Evolutionary conservation across 495 filamentous ascomycete genomes (phyloP), one percentile per base, ranked within the genome.

Genomic region (Poronia punctata): DNA sequence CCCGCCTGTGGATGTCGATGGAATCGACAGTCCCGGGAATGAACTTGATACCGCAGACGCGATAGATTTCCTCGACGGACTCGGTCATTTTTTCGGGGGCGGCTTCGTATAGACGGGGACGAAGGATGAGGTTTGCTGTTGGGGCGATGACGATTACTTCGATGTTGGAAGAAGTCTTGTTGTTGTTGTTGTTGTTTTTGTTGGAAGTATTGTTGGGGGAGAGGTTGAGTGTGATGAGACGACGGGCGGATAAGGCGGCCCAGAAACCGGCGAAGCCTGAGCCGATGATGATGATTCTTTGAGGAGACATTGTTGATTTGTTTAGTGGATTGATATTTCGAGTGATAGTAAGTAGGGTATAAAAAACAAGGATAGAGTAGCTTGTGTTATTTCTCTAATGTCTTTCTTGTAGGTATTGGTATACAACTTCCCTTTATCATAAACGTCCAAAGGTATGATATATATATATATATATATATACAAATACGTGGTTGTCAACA

Each of bases 191-290:
- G n/a, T n/a, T n/a, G n/a, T n/a, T n/a, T n/a, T n/a, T n/a, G n/a
- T n/a, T n/a, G n/a, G n/a, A n/a, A n/a, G n/a, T n/a, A n/a, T n/a
- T n/a, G n/a, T n/a, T n/a, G n/a, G n/a, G n/a, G n/a, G n/a, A n/a
- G 16, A 15, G 12, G 10, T 22, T 21, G 11, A 36, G 6, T 22
- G 14, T 36, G 17, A 54, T 46, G 3, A 65, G 50, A n/a, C 61
- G 51, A 17, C 51, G 52, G 27, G 61, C 61, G 3, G 59, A 46
- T 4, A 65, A 36, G 12, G 61, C 59, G 28, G 54, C 58, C 57
- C 57, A 65, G 8, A 61, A 32, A 17, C 61, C 61, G 26, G 59
- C 59, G 31, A 65, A 65, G 1, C 61, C 61, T 22, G 61, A 43
- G 2, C 61, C 61, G 23, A 62, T 43, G 17, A 50, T 29, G 37